Base-by-base conservation (phyloP, 192 early-diverging fungal genomes). In the Entomortierella lignicola region DNA sequence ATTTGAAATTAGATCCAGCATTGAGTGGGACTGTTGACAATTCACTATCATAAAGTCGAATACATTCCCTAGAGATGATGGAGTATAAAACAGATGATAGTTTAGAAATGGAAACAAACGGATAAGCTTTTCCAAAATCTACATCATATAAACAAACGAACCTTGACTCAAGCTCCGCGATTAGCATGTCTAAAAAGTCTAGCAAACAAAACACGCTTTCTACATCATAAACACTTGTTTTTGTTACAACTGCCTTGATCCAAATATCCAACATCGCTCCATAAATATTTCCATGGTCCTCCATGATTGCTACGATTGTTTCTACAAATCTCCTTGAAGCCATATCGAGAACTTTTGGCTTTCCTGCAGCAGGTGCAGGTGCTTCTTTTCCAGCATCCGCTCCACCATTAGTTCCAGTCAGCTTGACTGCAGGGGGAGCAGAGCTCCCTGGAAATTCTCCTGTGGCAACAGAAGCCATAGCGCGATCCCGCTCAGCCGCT, bases 151-250 rank as follows among this genome's bases (percentile, higher is more conserved):
- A 2, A 10, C 1, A 13, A 39, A 58, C 61, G 23, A 63, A 84
- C 84, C 84, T 79, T 25, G 66, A 55, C 54, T 85, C 84, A 11
- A 84, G 65, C 42, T 83, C 82, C 3, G 65, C 42, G 4, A 86
- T 70, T 8, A 86, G 58, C 54, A 77, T 84, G 17, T 86, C 85
- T 55, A 86, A 62, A 60, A 86, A 82, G 66, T 86, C 85, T 31
- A 86, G 67, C 18, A 86, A 51, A 65, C 86, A 87, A 67, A 83
- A 87, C 21, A 87, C 84, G 20, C 83, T 85, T 55, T 87, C 86
- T 5, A 85, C 82, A 42, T 82, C 86, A 60, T 79, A 83, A 39
- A 87, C 60, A 26, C 82, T 85, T 15, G 86, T 87, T 47, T 60
- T 81, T 31, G 82, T 85, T 4, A 87, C 72, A 10, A 80, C 83